Base-by-base conservation (phyloP, 1,139 yeast genomes). In the Arxiozyma slooffiae region DNA sequence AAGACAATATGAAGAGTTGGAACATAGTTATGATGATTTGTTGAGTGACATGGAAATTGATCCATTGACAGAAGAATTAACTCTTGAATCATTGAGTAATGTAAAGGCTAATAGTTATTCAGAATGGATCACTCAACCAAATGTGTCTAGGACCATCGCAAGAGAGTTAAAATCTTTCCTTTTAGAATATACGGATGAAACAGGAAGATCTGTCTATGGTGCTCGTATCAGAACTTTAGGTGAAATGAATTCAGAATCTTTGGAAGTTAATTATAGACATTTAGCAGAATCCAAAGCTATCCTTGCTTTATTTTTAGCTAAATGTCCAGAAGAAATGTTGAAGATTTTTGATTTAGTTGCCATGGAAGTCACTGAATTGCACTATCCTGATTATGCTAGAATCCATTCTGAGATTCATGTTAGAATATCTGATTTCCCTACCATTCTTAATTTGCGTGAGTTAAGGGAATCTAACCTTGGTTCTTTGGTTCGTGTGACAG, bases 401-500 rank as follows among this genome's bases (percentile, higher is more conserved):
- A 92, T 92, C 65, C 98, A 92, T 66, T 81, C 87, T 21, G 97
- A 92, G 64, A 85, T 92, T 56, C 97, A 92, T 65, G 97, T 92
- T 21, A 78, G 99, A 62, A 82, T 92, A 44, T 77, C 87, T 1
- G 90, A 86, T 56, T 72, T 79, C 57, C 96, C 97, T 14, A 84
- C 85, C 40, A 71, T 80, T 26, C 77, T 82, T 58, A 81, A 82
- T 52, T 75, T 92, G 58, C 79, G 98, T 65, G 97, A 92, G 61
- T 75, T 92, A 56, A 81, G 99, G 67, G 97, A 94, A 67, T 75
- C 75, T 47, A 86, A 92, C 65, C 75, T 94, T 65, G 87, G 90
- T 66, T 80, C 89, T 26, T 74, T 92, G 52, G 84, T 94, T 38
- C 84, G 94, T 61, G 88, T 92, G 20, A 75, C 86, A 7, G 99